Evolutionary conservation across 176 grass and related monocot species (phyloP).

Genomic region (Phoenix roebelenii): DNA sequence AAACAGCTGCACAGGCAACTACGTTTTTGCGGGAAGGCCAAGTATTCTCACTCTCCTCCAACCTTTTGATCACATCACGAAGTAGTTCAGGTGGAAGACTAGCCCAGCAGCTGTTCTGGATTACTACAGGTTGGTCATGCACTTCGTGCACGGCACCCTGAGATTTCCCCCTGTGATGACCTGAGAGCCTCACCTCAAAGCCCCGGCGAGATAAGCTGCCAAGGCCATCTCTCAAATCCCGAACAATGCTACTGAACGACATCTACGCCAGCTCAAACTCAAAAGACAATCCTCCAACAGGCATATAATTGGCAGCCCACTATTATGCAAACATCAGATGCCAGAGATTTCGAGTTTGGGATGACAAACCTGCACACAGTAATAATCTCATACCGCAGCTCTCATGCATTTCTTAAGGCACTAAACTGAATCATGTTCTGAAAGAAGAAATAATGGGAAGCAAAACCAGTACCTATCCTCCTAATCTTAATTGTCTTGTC

Average conservation of each 20-base stretch:
- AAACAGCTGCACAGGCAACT: constrained; percentile 12
- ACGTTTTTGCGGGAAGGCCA: constrained; percentile 10
- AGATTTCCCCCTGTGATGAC: not conserved
- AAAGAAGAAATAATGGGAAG: no score
- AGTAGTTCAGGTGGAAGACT: constrained; percentile 16
- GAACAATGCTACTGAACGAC: constrained; percentile 69
- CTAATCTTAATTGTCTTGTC: no score
- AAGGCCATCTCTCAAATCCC: constrained; percentile 66
- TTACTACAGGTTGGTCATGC: not conserved
- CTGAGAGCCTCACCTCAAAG: constrained; percentile 41
- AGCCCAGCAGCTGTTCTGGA: constrained; percentile 4
- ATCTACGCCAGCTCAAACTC: constrained; percentile 14
- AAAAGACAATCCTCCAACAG: no score
- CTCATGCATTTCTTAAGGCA: no score
- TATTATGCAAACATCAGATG: no score
- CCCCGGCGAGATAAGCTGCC: constrained; percentile 62
- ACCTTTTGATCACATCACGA: constrained; percentile 10
- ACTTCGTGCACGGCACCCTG: not conserved
- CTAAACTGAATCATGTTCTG: no score
- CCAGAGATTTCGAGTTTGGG: no score
- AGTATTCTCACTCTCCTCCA: constrained; percentile 9
- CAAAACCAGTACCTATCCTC: no score
- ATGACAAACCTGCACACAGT: no score
- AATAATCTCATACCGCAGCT: no score
- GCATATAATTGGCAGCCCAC: no score